Evolutionary conservation across 2,329 filamentous ascomycete species (phyloP), one percentile per base, ranked within the genome.

Genomic region (Diplodia mutila): DNA sequence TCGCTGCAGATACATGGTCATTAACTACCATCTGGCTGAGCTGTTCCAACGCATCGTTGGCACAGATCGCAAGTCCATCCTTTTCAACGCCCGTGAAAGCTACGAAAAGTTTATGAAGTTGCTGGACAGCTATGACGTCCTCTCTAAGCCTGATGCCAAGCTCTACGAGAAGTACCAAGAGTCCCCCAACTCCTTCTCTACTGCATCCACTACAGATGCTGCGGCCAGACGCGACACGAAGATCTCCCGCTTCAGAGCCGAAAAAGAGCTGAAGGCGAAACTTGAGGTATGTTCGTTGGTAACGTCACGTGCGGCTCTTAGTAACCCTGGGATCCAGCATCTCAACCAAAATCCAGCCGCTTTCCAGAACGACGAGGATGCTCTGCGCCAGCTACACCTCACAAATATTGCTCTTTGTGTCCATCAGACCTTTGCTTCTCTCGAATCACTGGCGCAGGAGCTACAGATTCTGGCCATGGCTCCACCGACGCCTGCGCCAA

Each of bases 381-480:
- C 90, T n/a, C 86, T 93, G 16, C 89, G 95, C 59, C 86, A 91
- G 69, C 83, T 97, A 34, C 89, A 97, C 74, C 83, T 97, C 32
- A 89, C 93, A 0, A 89, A 92, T 72, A 82, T 97, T 52, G 83
- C 86, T 21, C 89, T 93, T 70, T 88, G 86, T 73, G 86, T 90
- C 3, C 92, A 97, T 78, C 88, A 91, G 76, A 85, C 93, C 5
- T 96, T 98, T 74, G 91, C 95, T 76, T 86, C 89, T 0, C 86
- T 99, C n/a, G 95, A 98, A 78, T 88, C 91, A 21, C 85, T 97
- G 68, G 91, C 91, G 49, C 90, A 92, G 72, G 95, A 99, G 80
- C 79, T 93, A 67, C 89, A 94, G 68, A 91, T 99, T 71, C 84
- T 99, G 18, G 89, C 90, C 1, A 85, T 90, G 72, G 92, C 92